A percentile compares a stretch with the other conserved stretches of the same genome.
Evolutionary conservation across 1,284 basidiomycete genomes (phyloP).

Genomic region (Phenoliferia sp.): DNA sequence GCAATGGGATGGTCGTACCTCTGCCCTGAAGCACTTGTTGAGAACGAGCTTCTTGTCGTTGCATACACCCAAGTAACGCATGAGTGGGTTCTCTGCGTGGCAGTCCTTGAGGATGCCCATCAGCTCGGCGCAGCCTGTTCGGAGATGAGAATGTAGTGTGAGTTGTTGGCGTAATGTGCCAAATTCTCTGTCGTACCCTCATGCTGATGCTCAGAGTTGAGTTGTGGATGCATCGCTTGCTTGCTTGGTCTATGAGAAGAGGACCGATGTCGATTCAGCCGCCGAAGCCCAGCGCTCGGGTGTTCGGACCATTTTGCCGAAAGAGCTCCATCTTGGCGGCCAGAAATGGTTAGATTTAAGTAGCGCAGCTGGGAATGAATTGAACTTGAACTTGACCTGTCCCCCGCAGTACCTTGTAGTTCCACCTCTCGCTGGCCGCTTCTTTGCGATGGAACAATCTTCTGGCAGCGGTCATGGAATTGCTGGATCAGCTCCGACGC

Average conservation of each 20-base stretch:
- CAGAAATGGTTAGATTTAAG: no score
- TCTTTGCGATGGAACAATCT: no score
- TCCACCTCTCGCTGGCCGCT: no score
- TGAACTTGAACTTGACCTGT: no score
- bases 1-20: constrained; percentile 11
- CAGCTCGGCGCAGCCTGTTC: constrained; percentile 23
- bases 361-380: no score
- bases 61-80: constrained; percentile 25
- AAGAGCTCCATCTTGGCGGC: no score
- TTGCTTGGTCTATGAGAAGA: no score
- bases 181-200: not conserved
- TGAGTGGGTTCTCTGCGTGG: constrained; percentile 22
- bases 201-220: not conserved
- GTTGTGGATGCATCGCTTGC: not conserved
- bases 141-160: not conserved
- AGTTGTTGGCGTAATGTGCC: not conserved
- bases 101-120: constrained; percentile 26
- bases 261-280: no score
- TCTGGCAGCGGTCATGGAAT: no score
- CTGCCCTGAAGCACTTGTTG: constrained; percentile 25
- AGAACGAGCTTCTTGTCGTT: constrained; percentile 27
- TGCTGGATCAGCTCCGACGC: not conserved
- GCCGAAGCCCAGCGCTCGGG: no score
- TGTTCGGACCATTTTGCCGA: no score
- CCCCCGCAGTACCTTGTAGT: no score